Evolutionary conservation across 2,329 filamentous ascomycete species (phyloP), one percentile per base, ranked within the genome.

Genomic region (Penicillium sp.): DNA sequence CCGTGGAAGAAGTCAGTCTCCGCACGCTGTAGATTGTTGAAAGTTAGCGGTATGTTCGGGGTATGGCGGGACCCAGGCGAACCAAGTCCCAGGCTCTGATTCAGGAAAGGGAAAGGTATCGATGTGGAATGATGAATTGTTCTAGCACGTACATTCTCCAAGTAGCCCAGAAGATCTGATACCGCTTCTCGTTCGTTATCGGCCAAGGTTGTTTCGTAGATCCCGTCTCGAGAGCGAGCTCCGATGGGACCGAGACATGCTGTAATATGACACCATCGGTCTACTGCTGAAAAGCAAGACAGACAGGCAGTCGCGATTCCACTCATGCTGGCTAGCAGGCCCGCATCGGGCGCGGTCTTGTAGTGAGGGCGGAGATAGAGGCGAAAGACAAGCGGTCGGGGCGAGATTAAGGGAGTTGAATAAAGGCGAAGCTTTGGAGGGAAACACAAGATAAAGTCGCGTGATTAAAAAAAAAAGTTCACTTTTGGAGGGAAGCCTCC

Each of bases 1-100:
- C 94, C 94, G 38, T 90, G 88, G 78, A 99, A 99, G 85, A 99
- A 99, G 76, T 99, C 93, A 69, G 92, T 97, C 76, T 99, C 94
- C 72, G 88, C 89, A 72, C 94, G 89, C 94, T 97, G 74, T 59
- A 43, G 27, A 44, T 41, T 19, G 60, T 11, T 53, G 58, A 36
- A 16, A n/a, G 55, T 72, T 57, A 70, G 65, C 34, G 44, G 58
- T 16, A 41, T 40, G 48, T 47, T 19, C 39, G 13, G 40, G 40
- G 33, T 33, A 53, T 23, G 39, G 50, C 19, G n/a, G n/a, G 36
- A 27, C 15, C 25, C 16, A 33, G 16, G 29, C n/a, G 6, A 23
- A 36, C 10, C 31, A 27, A 55, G 38, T n/a, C n/a, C n/a, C 39
- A 33, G n/a, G 9, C 10, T 16, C 6, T 21, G 23, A 23, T 50